phyloP scores from a whole-genome alignment of 768 basidiomycete species.

The Cystofilobasidium bisporidii region DNA sequence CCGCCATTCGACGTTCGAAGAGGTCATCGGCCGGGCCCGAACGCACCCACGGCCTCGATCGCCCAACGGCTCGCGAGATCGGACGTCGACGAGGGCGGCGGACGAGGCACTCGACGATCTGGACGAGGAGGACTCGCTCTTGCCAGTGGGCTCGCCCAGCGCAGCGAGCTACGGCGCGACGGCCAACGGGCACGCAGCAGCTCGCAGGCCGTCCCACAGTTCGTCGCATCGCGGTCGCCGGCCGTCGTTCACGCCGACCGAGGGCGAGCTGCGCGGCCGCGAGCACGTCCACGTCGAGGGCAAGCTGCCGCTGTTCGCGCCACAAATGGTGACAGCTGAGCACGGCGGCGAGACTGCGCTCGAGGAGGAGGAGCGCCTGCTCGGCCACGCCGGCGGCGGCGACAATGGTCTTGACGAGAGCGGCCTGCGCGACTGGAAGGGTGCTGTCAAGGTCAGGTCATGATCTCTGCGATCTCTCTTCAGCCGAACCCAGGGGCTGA shows the following conservation, averaged over 20 bases:
- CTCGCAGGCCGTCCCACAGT: background rate
- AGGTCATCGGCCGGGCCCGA: background rate
- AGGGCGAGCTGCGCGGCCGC: background rate
- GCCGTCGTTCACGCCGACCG: background rate
- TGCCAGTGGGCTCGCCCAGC: background rate
- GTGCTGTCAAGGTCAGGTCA: constrained; percentile 14
- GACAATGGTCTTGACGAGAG: background rate
- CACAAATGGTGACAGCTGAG: constrained; percentile 19
- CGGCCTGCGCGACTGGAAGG: constrained; percentile 11
- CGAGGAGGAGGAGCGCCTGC: constrained; percentile 26
- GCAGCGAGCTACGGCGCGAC: background rate
- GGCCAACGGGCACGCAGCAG: background rate
- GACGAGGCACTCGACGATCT: background rate
- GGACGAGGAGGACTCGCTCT: background rate
- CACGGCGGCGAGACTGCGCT: constrained; percentile 27
- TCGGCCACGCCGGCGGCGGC: constrained; percentile 21
- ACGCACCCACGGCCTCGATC: background rate
- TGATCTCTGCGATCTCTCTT: background rate
- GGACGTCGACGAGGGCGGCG: background rate
- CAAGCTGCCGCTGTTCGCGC: constrained; percentile 9
- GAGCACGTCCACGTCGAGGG: constrained; percentile 5
- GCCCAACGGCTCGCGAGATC: background rate
- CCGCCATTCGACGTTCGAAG: background rate
- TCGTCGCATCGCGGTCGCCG: background rate
- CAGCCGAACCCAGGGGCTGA: background rate